A percentile compares a stretch with the other conserved stretches of the same genome.
These are phyloP conservation scores for Pseudovirgaria hyperparasitica DNA, from an alignment of 2,329 filamentous ascomycete species.

Conservation along the genomic window DNA sequence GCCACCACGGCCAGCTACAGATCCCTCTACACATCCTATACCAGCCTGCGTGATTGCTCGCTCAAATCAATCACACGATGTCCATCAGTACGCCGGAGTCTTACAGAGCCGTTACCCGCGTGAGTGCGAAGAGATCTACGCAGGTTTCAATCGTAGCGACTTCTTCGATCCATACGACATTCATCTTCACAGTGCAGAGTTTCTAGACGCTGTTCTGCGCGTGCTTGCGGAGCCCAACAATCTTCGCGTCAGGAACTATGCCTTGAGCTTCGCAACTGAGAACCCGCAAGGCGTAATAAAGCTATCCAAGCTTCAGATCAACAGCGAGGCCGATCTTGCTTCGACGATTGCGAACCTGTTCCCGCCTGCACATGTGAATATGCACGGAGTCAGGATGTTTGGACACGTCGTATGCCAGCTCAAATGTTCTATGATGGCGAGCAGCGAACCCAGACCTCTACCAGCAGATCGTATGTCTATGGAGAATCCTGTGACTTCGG, in stretches of 20 bases:
- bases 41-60: slow-evolving; percentile 14
- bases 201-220: slow-evolving; percentile 15
- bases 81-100: slow-evolving; percentile 10
- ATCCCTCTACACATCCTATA: slow-evolving; percentile 6
- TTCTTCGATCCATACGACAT: slow-evolving; percentile 22
- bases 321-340: too few species aligned
- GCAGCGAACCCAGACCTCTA: too few species aligned
- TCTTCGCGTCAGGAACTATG: slow-evolving; percentile 10
- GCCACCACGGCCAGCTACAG: slow-evolving; percentile 6
- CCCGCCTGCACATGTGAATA: not conserved
- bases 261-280: slow-evolving; percentile 10
- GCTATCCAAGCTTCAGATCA: too few species aligned
- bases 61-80: slow-evolving; percentile 9
- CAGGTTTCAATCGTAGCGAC: slow-evolving; percentile 16
- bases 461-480: too few species aligned
- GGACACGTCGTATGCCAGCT: too few species aligned
- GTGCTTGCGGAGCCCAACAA: slow-evolving; percentile 16
- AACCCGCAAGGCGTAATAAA: slow-evolving; percentile 5
- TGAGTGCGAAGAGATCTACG: slow-evolving; percentile 16
- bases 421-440: too few species aligned
- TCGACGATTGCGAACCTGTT: not conserved
- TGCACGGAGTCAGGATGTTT: too few species aligned
- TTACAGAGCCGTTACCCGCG: slow-evolving; percentile 13
- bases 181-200: slow-evolving; percentile 14
- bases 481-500: too few species aligned